These are phyloP conservation scores for Viola odorata DNA, from an alignment of 345 rosid genomes.

Conservation along the genomic window DNA sequence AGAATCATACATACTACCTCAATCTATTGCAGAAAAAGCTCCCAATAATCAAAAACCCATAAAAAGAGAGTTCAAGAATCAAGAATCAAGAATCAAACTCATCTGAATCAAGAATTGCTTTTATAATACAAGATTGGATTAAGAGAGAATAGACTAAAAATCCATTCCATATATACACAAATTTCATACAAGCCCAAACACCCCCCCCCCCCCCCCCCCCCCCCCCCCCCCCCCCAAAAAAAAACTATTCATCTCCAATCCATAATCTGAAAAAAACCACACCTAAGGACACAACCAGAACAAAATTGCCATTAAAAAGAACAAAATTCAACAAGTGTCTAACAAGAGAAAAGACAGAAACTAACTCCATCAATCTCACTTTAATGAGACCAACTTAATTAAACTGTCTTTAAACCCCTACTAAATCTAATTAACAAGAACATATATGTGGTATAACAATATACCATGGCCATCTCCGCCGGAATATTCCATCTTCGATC, in stretches of 20 bases:
- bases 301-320: constrained; percentile 6
- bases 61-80: too few species aligned
- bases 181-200: constrained; percentile 16
- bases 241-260: not conserved
- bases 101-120: not conserved
- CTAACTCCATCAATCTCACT: constrained; percentile 15
- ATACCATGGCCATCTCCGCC: constrained; percentile 6
- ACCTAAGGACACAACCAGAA: not conserved
- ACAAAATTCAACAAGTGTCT: not conserved
- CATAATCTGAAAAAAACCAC: too few species aligned
- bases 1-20: too few species aligned
- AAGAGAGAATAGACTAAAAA: not conserved
- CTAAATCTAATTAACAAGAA: constrained; percentile 2
- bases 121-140: constrained; percentile 10
- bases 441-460: constrained; percentile 1
- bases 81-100: too few species aligned
- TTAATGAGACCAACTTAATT: constrained; percentile 22
- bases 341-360: not conserved
- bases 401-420: not conserved
- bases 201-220: too few species aligned
- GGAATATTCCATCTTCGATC: constrained; percentile 14
- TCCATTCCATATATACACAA: constrained; percentile 20
- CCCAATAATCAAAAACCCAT: too few species aligned
- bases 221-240: constrained; percentile 8
- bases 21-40: too few species aligned